phyloP scores from a whole-genome alignment of 2,329 filamentous ascomycete species.

The Trichophyton simii region DNA sequence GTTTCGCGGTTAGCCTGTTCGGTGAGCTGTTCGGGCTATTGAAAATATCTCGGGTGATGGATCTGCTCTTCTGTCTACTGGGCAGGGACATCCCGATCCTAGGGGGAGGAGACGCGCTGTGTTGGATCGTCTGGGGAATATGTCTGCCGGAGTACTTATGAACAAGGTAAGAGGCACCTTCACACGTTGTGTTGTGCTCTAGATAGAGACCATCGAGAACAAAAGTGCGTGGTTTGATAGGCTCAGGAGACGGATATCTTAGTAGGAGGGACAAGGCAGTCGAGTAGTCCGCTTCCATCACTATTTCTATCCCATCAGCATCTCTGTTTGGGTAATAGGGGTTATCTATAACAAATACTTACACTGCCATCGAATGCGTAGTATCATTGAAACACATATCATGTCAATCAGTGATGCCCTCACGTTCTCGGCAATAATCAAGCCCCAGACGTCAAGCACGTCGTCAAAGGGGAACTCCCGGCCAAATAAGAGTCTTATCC shows the following conservation, averaged over 20 bases:
- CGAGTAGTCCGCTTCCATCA: slow-evolving; percentile 80
- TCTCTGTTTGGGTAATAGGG: not conserved
- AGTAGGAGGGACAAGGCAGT: slow-evolving; percentile 68
- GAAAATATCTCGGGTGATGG: slow-evolving; percentile 4
- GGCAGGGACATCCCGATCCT: not conserved
- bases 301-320: slow-evolving; percentile 31
- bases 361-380: slow-evolving; percentile 84
- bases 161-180: slow-evolving; percentile 34
- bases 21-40: slow-evolving; percentile 24
- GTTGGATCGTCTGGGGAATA: not conserved
- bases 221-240: slow-evolving; percentile 61
- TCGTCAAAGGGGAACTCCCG: slow-evolving; percentile 85
- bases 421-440: slow-evolving; percentile 75
- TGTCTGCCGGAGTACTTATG: slow-evolving; percentile 35
- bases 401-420: slow-evolving; percentile 69
- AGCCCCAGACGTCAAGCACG: slow-evolving; percentile 77
- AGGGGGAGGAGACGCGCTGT: not conserved
- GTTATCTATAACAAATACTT: slow-evolving; percentile 25
- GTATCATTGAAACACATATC: slow-evolving; percentile 86
- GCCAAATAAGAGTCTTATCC: slow-evolving; percentile 86
- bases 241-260: slow-evolving; percentile 61
- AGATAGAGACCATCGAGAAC: slow-evolving; percentile 65
- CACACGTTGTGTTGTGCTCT: slow-evolving; percentile 32
- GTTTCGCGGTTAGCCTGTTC: slow-evolving; percentile 27
- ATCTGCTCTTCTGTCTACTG: slow-evolving; percentile 8